A percentile compares a stretch with the other conserved stretches of the same genome.
phyloP scores from a whole-genome alignment of 2,329 filamentous ascomycete genomes.

The Calonectria montana region DNA sequence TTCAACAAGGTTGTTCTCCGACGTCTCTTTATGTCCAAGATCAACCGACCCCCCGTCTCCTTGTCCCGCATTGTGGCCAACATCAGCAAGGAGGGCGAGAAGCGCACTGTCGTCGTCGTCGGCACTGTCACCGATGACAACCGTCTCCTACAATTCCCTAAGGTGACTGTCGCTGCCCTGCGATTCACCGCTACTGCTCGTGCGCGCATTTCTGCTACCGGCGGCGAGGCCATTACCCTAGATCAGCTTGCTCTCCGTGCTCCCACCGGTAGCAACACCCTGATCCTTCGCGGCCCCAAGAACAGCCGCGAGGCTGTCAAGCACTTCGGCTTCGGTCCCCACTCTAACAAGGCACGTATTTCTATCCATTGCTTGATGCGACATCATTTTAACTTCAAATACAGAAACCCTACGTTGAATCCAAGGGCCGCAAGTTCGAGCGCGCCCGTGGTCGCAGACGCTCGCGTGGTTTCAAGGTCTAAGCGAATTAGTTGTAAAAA shows the following conservation, averaged over 20 bases:
- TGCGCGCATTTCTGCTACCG: slow-evolving; percentile 91
- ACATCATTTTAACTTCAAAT: slow-evolving; percentile 47
- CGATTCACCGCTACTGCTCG: slow-evolving; percentile 97
- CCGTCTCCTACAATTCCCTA: slow-evolving; percentile 89
- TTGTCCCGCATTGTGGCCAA: slow-evolving; percentile 88
- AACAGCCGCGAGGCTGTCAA: slow-evolving; percentile 97
- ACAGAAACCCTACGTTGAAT: slow-evolving; percentile 95
- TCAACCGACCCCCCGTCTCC: slow-evolving; percentile 96
- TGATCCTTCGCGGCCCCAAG: slow-evolving; percentile 98
- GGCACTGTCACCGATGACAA: slow-evolving; percentile 98
- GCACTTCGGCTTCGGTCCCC: slow-evolving; percentile 98
- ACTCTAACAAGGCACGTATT: slow-evolving; percentile 88
- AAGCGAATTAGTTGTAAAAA: slow-evolving; percentile 60
- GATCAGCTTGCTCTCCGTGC: slow-evolving; percentile 97
- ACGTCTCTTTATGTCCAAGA: slow-evolving; percentile 97
- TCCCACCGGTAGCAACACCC: slow-evolving; percentile 95
- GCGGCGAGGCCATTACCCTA: slow-evolving; percentile 94
- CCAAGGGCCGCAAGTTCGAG: slow-evolving; percentile 99
- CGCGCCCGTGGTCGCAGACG: slow-evolving; percentile 97
- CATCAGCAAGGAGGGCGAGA: slow-evolving; percentile 72
- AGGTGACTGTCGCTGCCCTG: slow-evolving; percentile 92
- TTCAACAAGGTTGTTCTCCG: slow-evolving; percentile 99
- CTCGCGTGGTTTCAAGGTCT: slow-evolving; percentile 99
- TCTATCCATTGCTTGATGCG: accelerated
- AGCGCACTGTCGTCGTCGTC: slow-evolving; percentile 93